Base-by-base conservation (phyloP, 805 yeast genomes). In the Yamadazyma sp. region DNA sequence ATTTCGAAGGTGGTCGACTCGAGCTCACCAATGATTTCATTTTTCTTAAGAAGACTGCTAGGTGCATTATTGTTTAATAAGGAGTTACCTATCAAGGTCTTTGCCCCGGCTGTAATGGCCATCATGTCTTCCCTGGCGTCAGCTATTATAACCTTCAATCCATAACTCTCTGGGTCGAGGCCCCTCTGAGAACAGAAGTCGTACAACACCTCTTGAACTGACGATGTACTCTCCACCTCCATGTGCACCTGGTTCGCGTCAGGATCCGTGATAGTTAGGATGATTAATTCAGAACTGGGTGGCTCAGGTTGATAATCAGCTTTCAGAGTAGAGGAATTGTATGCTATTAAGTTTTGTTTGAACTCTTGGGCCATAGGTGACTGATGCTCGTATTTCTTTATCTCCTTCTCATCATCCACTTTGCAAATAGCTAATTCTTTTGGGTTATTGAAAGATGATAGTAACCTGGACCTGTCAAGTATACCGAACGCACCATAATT, bases 401-500 rank as follows among this genome's bases (percentile, higher is more conserved):
- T 61, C 40, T 79, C 78, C 3, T 40, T 39, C 7, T 55, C 68
- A n/a, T 68, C 72, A 2, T 64, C 49, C 2, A 84, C 86, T 44
- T 59, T 64, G 36, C 88, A 81, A 9, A 93, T 55, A 0, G 95
- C 95, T 39, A 93, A 75, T 47, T 88, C 96, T 47, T 81, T 86
- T 4, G 72, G 70, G 38, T 80, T 82, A 16, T 88, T 85, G 56
- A 88, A 86, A 0, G 91, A 78, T 2, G 79, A 67, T 18, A 93
- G 66, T 3, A 66, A 50, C 37, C 90, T 68, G 0, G 76, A 71
- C 46, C 97, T 67, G 30, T 84, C 91, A 38, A 93, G 64, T 1
- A 90, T 78, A 1, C 98, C 98, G 65, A 93, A 90, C 36, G 88
- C 86, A 48, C 95, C 99, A 37, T 87, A 89, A 25, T 85, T 82